Base-by-base conservation (phyloP, 352 stramenopile genomes). In the Pythium sukuiense region DNA sequence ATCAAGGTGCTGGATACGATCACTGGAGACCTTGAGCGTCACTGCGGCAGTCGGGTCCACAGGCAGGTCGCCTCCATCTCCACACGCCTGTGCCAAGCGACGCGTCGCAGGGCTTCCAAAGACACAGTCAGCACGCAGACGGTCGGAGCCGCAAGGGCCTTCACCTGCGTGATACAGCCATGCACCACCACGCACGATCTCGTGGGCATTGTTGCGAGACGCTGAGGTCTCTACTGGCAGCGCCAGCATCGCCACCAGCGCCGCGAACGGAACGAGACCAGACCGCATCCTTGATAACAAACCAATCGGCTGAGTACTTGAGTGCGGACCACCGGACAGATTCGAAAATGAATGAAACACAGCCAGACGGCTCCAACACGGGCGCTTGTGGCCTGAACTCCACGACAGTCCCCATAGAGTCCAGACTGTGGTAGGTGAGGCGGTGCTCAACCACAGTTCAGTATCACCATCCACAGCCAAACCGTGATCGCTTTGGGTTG, bases 151-250 rank as follows among this genome's bases (percentile, higher is more conserved):
- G 33, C 53, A 59, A 9, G 53, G 55, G 6, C 37, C 37, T 16
- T 32, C 55, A 20, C 49, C 55, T 16, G 13, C 37, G 18, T 61
- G 55, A 37, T 61, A 61, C 5, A 61, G 35, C 55, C 55, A 61
- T 35, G 55, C 41, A 26, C 55, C 55, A 13, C 55, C 55, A 14
- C 55, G 55, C 20, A 53, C 33, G 39, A 46, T 46, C 11, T 56
- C 32, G n/a, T 32, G 12, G 1, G 55, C 55, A 24, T 52, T 37
- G 55, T 61, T 61, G 55, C 55, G 55, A 6, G n/a, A 39, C 18
- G n/a, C 35, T n/a, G 29, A 27, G 14, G 33, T 43, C 37, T 18
- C 29, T 6, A 30, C 18, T 5, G 53, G 14, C n/a, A 46, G 14
- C 8, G 52, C 52, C 12, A 58, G 30, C 30, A 59, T 13, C 3